phyloP scores from a whole-genome alignment of 176 grass and related monocot genomes.

The Carex pumila region DNA sequence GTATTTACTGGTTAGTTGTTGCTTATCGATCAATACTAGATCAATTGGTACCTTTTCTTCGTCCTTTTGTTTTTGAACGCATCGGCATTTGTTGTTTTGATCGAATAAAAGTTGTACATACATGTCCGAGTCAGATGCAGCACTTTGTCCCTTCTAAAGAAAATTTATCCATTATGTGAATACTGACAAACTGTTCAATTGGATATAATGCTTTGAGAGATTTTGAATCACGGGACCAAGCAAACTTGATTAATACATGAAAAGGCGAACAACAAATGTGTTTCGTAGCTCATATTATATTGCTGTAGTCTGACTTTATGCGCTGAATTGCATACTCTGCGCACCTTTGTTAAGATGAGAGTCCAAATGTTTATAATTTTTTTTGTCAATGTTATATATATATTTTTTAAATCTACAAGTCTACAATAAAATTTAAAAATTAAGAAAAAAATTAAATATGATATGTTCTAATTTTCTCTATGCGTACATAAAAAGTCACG shows the following conservation, averaged over 20 bases:
- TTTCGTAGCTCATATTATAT: too few species aligned
- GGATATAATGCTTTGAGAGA: background rate
- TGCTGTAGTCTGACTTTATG: too few species aligned
- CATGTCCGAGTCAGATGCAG: background rate
- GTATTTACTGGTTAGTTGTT: background rate
- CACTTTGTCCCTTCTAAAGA: background rate
- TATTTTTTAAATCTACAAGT: too few species aligned
- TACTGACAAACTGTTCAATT: background rate
- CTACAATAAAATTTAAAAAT: too few species aligned
- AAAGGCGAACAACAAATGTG: background rate
- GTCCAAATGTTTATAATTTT: too few species aligned
- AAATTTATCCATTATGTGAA: background rate
- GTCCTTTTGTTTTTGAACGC: background rate
- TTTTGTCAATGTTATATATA: too few species aligned
- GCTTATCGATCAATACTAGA: background rate
- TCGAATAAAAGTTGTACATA: background rate
- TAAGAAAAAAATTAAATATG: too few species aligned
- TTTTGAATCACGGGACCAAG: background rate
- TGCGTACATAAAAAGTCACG: too few species aligned
- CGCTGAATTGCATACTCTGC: too few species aligned
- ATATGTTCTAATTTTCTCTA: too few species aligned
- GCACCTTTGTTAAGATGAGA: too few species aligned
- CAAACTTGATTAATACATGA: background rate
- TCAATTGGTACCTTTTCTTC: background rate
- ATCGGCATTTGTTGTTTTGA: background rate